Conservation (phyloP, 257 asterid species). For the Leptodermis oblonga region DNA sequence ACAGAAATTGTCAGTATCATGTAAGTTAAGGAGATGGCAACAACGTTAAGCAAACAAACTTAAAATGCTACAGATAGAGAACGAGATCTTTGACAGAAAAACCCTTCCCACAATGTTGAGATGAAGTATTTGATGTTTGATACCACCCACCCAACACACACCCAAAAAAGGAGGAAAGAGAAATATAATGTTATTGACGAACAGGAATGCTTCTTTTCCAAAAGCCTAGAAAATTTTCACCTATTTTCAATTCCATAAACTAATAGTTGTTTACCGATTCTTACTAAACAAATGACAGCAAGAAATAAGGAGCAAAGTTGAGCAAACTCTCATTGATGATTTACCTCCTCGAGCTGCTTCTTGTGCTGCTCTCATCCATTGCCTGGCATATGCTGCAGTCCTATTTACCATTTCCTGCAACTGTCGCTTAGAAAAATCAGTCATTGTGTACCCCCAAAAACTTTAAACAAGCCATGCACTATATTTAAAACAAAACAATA, state of each 20-base stretch:
- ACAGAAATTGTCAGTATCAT: background rate
- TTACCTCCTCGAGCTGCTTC: conserved; percentile 84
- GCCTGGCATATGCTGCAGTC: conserved; percentile 64
- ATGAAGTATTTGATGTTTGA: too few relatives aligned
- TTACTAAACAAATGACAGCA: background rate
- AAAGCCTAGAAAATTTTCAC: background rate
- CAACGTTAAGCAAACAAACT: conserved; percentile 3
- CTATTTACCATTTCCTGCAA: conserved; percentile 58
- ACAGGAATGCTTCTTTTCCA: background rate
- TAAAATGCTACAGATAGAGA: background rate
- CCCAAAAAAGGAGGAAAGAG: background rate
- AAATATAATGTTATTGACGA: background rate
- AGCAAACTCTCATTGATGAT: background rate
- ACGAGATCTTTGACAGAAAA: background rate
- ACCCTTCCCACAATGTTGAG: background rate
- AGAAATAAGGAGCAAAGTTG: background rate
- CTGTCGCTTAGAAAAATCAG: conserved; percentile 39
- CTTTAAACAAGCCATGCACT: background rate
- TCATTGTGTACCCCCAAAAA: background rate
- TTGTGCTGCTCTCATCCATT: conserved; percentile 78
- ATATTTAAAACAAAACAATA: background rate
- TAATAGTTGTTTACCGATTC: too few relatives aligned
- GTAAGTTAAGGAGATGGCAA: background rate
- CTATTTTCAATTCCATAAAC: background rate
- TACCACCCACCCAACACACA: too few relatives aligned